These are phyloP conservation scores for Zoysia pacifica DNA, from an alignment of 176 grass and related monocot genomes.

Conservation along the genomic window DNA sequence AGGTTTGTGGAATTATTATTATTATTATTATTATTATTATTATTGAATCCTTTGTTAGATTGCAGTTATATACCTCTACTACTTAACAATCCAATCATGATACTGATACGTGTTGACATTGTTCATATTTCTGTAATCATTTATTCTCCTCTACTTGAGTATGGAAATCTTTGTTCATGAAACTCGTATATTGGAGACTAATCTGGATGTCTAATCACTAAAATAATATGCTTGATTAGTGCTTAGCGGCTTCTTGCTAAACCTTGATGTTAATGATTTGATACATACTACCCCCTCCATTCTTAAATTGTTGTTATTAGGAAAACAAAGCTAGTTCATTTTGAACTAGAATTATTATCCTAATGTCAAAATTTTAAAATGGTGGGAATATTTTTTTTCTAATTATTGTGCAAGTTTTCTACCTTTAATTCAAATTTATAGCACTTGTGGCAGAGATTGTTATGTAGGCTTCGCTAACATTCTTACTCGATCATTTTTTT, in stretches of 20 bases:
- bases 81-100: conserved; percentile 9
- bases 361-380: no score
- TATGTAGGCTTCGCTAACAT: conserved; percentile 17
- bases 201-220: not conserved
- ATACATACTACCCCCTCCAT: not conserved
- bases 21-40: no score
- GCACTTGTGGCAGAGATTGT: conserved; percentile 5
- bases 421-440: not conserved
- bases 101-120: not conserved
- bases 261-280: not conserved
- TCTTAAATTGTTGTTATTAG: no score
- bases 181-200: not conserved
- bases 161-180: conserved; percentile 1
- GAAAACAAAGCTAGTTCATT: no score
- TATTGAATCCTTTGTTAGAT: not conserved
- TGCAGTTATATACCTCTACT: conserved; percentile 21
- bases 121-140: conserved; percentile 2
- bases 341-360: no score
- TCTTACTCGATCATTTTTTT: conserved; percentile 18
- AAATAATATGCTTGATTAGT: conserved; percentile 11
- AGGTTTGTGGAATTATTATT: conserved; percentile 61
- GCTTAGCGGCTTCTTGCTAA: not conserved
- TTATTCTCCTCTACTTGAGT: not conserved
- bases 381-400: no score
- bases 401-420: not conserved